These are phyloP conservation scores for Podosphaera aphanis DNA, from an alignment of 2,329 filamentous ascomycete genomes.

Conservation along the genomic window DNA sequence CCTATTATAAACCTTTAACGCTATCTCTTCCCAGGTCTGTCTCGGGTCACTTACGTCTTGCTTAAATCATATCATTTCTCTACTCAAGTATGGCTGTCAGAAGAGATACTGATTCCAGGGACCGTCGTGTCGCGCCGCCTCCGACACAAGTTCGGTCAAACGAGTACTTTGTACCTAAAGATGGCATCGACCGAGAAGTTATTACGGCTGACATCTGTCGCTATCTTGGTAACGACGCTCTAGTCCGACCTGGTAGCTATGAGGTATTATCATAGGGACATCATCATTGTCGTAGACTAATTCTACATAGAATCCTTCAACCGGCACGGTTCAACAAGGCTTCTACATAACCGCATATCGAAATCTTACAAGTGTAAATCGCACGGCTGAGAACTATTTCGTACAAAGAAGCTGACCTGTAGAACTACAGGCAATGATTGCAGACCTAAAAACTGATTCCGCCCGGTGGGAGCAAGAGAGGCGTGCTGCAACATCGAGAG, in stretches of 20 bases:
- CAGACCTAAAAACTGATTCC: conserved; percentile 28
- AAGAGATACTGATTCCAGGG: background rate
- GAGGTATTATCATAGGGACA: conserved; percentile 30
- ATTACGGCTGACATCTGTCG: conserved; percentile 69
- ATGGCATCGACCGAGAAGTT: conserved; percentile 64
- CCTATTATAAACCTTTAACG: too few species aligned
- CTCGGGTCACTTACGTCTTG: too few species aligned
- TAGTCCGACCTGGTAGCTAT: conserved; percentile 51
- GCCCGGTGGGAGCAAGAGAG: conserved; percentile 22
- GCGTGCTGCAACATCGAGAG: conserved; percentile 11
- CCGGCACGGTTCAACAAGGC: conserved; percentile 38
- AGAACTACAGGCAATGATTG: conserved; percentile 25
- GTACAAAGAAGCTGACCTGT: conserved; percentile 6
- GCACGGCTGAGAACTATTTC: conserved; percentile 7
- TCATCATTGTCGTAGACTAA: conserved; percentile 2
- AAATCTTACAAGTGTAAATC: conserved; percentile 46
- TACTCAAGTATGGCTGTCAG: conserved; percentile 10
- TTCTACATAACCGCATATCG: conserved; percentile 63
- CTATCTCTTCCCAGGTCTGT: too few species aligned
- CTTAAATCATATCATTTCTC: too few species aligned
- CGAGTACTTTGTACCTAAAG: conserved; percentile 59
- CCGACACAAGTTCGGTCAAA: conserved; percentile 31
- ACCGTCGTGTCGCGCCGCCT: conserved; percentile 13
- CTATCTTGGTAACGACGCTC: conserved; percentile 61
- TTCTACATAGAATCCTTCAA: conserved; percentile 25